Conservation (phyloP, 768 basidiomycete species). For the Panellus pusillus region DNA sequence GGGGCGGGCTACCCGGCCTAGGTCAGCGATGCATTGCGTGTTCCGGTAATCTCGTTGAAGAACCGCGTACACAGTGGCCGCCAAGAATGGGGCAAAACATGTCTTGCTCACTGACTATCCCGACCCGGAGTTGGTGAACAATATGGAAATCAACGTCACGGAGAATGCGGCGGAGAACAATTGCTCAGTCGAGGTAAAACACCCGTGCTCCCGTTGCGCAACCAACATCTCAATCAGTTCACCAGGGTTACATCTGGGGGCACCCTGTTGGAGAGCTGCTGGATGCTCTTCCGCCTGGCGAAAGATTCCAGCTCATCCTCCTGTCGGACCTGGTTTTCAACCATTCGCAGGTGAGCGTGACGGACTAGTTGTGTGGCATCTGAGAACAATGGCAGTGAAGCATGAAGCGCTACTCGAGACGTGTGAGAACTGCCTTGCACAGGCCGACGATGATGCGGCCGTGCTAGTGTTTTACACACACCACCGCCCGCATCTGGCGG, state of each 20-base stretch:
- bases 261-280: conserved; percentile 49
- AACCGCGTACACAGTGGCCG: conserved; percentile 41
- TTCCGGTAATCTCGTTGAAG: too few species aligned
- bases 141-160: conserved; percentile 68
- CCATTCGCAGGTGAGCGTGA: conserved; percentile 72
- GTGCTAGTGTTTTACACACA: conserved; percentile 88
- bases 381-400: conserved; percentile 34
- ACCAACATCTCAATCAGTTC: not conserved
- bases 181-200: conserved; percentile 29
- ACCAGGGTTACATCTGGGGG: conserved; percentile 85
- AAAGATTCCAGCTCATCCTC: conserved; percentile 75
- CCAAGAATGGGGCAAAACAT: conserved; percentile 65
- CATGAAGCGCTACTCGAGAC: conserved; percentile 80
- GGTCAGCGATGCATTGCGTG: too few species aligned
- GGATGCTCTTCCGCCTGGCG: conserved; percentile 23
- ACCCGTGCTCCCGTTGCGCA: not conserved
- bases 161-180: conserved; percentile 49
- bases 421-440: conserved; percentile 51
- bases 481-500: conserved; percentile 81
- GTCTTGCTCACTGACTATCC: conserved; percentile 95
- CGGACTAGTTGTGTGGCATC: not conserved
- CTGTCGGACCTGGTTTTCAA: conserved; percentile 95
- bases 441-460: conserved; percentile 22
- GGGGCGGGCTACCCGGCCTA: conserved; percentile 85
- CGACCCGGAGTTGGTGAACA: conserved; percentile 70